Evolutionary conservation across 176 grass and related monocot species (phyloP).

Genomic region (Triticum aestivum): IWGSC_CS_RefSeq_v2.1 NC_057797.1:5489262-5489761

Average conservation of each 20-base stretch:
- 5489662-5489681: too few species aligned
- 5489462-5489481: neutral
- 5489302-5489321: neutral
- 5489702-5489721: too few species aligned
- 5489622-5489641: neutral
- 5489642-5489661: neutral
- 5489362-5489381: neutral
- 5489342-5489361: neutral
- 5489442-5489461: neutral
- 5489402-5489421: neutral
- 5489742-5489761: too few species aligned
- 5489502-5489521: too few species aligned
- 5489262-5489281: neutral
- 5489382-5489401: neutral
- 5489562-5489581: neutral
- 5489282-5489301: neutral
- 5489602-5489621: neutral
- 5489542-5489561: neutral
- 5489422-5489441: neutral
- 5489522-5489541: neutral
- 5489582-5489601: neutral
- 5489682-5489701: too few species aligned
- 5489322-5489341: neutral
- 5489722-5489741: too few species aligned
- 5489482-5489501: too few species aligned